Conservation (phyloP, 2,329 filamentous ascomycete species). For the Torrubiella hemipterigena region DNA sequence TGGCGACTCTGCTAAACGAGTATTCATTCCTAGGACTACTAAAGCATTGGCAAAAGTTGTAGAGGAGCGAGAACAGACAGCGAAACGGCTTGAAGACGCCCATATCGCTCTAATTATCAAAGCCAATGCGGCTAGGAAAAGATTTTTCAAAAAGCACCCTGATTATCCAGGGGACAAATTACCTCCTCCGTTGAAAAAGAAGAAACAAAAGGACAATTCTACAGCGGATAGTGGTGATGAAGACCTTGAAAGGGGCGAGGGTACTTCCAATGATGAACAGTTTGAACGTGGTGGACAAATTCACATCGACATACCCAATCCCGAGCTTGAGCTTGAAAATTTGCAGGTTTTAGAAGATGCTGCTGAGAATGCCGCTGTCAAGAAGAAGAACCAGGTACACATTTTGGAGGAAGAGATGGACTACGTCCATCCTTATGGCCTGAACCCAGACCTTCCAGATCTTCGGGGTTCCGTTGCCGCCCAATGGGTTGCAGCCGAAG, state of each 20-base stretch:
- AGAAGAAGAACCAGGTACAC: background rate
- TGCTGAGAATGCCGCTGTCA: slow-evolving; percentile 7
- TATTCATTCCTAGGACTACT: slow-evolving; percentile 75
- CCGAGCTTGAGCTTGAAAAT: slow-evolving; percentile 3
- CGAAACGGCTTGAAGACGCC: slow-evolving; percentile 72
- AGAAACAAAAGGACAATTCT: slow-evolving; percentile 1
- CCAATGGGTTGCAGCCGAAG: slow-evolving; percentile 60
- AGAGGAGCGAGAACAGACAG: slow-evolving; percentile 66
- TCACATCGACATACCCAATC: slow-evolving; percentile 4
- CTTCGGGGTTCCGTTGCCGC: slow-evolving; percentile 46
- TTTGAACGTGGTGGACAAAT: slow-evolving; percentile 3
- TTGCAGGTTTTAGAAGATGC: slow-evolving; percentile 8
- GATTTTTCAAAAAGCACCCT: slow-evolving; percentile 20
- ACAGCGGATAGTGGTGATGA: slow-evolving; percentile 1
- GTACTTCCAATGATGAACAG: background rate
- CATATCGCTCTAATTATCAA: slow-evolving; percentile 76
- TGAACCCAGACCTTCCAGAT: slow-evolving; percentile 22
- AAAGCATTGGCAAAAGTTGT: slow-evolving; percentile 71
- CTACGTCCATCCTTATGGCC: slow-evolving; percentile 24
- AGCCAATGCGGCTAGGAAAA: slow-evolving; percentile 61
- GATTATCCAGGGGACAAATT: slow-evolving; percentile 3
- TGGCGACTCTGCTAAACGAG: slow-evolving; percentile 64
- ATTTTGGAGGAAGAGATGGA: slow-evolving; percentile 14
- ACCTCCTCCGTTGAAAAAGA: background rate
- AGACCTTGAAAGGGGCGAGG: background rate